Evolutionary conservation across 345 rosid genomes (phyloP).

Genomic region (Pseudoturritis turrita): DNA sequence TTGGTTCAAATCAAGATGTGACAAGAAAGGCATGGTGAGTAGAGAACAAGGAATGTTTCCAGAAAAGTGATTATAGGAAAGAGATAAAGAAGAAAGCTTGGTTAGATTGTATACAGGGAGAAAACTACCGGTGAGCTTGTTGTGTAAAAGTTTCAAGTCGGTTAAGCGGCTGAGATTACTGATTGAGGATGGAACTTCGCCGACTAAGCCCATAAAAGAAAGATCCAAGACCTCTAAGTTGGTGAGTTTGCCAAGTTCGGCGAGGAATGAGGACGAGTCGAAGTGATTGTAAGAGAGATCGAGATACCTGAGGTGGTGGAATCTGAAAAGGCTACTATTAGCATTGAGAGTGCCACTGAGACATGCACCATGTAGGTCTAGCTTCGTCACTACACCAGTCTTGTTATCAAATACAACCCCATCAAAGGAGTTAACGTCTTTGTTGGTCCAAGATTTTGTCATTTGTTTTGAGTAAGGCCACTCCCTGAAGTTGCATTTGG

Average conservation of each 20-base stretch:
- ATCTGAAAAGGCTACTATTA: constrained; percentile 6
- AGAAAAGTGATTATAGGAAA: neutral
- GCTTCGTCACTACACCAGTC: neutral
- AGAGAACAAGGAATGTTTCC: neutral
- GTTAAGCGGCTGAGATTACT: neutral
- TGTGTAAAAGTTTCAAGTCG: neutral
- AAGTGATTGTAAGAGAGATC: neutral
- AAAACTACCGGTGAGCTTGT: neutral
- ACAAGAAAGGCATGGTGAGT: neutral
- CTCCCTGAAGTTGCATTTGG: no score
- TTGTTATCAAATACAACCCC: neutral
- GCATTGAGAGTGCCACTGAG: neutral
- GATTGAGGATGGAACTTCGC: neutral
- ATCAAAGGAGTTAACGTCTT: neutral
- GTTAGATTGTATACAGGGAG: neutral
- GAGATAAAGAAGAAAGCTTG: neutral
- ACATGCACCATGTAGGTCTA: neutral
- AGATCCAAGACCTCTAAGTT: neutral
- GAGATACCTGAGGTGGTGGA: neutral
- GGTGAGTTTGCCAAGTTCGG: neutral
- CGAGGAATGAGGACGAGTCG: neutral
- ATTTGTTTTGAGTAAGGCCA: no score
- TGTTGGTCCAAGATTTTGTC: neutral
- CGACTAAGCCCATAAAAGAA: neutral
- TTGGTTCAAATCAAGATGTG: neutral